Conservation (phyloP, 495 filamentous ascomycete species). For the Xylaria nigripes region DNA sequence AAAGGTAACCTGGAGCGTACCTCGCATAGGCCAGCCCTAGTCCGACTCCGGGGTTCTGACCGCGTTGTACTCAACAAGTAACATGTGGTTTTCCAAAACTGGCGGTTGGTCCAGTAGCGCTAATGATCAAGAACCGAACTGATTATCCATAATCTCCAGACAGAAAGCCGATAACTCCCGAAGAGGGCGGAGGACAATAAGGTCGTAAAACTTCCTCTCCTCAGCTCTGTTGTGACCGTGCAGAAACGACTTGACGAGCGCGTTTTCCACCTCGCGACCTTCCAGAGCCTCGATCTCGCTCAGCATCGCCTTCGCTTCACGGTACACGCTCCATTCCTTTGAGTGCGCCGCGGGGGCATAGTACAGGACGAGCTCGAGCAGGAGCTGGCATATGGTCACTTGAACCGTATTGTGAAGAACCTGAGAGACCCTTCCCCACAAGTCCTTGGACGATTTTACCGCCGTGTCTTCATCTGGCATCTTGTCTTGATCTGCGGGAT, state of each 20-base stretch:
- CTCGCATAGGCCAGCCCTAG: background rate
- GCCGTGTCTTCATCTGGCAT: background rate
- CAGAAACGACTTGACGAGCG: constrained; percentile 29
- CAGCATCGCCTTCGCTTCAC: constrained; percentile 30
- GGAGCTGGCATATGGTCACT: constrained; percentile 33
- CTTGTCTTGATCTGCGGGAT: constrained; percentile 8
- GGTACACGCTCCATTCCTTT: constrained; percentile 27
- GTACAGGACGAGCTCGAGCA: constrained; percentile 29
- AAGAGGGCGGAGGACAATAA: constrained; percentile 29
- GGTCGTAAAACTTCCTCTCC: constrained; percentile 29
- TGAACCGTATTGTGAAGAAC: constrained; percentile 28
- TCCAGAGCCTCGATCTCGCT: constrained; percentile 30
- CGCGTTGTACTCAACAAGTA: too few relatives aligned
- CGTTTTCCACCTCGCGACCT: constrained; percentile 29
- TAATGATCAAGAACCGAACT: constrained; percentile 18
- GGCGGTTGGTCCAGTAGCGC: background rate
- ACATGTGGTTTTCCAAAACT: too few relatives aligned
- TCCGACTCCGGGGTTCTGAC: background rate
- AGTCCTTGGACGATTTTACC: background rate
- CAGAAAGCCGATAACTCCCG: constrained; percentile 29
- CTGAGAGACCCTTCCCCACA: constrained; percentile 16
- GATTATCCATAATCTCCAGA: constrained; percentile 26
- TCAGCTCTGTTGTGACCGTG: constrained; percentile 25
- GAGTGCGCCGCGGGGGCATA: constrained; percentile 25
- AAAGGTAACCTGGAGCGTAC: background rate